Base-by-base conservation (phyloP, 2,329 filamentous ascomycete genomes). In the Didymellaceae sp. region DNA sequence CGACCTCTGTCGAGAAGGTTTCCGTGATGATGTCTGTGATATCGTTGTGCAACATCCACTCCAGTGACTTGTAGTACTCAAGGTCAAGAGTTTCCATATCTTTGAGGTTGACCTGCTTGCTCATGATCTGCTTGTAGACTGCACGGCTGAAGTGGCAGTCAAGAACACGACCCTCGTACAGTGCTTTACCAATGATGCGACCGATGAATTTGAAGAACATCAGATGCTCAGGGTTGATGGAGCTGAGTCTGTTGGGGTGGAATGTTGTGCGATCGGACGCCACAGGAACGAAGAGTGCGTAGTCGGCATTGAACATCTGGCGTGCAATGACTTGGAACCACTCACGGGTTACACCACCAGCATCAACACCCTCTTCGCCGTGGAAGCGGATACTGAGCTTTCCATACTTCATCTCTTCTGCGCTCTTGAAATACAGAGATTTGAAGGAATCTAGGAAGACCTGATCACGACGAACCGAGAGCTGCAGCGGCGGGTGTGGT, bases 151-250 rank as follows among this genome's bases (percentile, higher is more conserved):
- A 99, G 81, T 97, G 96, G 75, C 94, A 99, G 74, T 99, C 94
- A 22, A 99, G 86, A 26, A 99, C 86, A 48, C 94, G 89, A 35
- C 91, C 90, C 77, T 99, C 95, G 73, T 97, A 99, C 39, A 99
- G 82, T 28, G 94, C 94, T 76, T 99, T 99, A 66, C 94, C 95
- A 63, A 99, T 99, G 75, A 99, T 91, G 40, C 94, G 90, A 32
- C 94, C 94, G 66, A 99, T 97, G 76, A 99, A 99, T 73, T 97
- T 97, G 85, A 99, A 99, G 83, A 97, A 99, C 80, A 91, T 86
- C 52, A 97, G 76, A 78, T 99, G 95, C 75, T 99, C 93, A 25
- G 90, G 87, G 71, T 99, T 99, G 82, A 97, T 87, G 34, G 86
- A 86, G 74, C 93, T 97, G 57, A 95, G 83, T 69, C 91, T 91